A percentile compares a stretch with the other conserved stretches of the same genome.
Conservation (phyloP, 805 yeast species). For the Yueomyces sp. region DNA sequence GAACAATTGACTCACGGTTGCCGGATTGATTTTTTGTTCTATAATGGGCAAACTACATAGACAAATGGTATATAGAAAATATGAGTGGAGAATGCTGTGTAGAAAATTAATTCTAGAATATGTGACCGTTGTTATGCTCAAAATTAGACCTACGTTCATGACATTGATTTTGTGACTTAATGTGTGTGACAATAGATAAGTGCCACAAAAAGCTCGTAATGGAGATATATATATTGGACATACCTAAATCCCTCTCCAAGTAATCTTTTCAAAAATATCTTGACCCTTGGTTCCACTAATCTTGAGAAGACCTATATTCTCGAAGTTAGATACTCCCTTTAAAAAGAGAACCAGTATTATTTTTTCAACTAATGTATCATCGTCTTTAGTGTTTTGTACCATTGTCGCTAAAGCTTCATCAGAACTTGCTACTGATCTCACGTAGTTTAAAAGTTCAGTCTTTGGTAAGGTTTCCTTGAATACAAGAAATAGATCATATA, state of each 20-base stretch:
- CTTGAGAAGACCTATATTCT: slow-evolving; percentile 53
- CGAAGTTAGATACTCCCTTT: slow-evolving; percentile 59
- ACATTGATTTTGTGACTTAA: no score
- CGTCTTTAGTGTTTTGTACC: slow-evolving; percentile 10
- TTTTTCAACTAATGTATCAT: slow-evolving; percentile 42
- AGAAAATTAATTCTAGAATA: no score
- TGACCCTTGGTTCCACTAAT: slow-evolving; percentile 26
- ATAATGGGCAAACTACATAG: no score
- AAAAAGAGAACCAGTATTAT: slow-evolving; percentile 58
- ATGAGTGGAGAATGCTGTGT: no score
- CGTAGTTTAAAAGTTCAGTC: slow-evolving; percentile 14
- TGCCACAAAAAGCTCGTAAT: no score
- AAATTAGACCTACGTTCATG: no score
- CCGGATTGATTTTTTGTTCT: no score
- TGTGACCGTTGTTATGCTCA: no score
- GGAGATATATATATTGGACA: no score
- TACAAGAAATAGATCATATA: slow-evolving; percentile 52
- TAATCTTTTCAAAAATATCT: slow-evolving; percentile 20
- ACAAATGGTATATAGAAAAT: no score
- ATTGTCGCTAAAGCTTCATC: slow-evolving; percentile 17
- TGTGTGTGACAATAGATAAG: no score
- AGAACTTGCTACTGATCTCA: slow-evolving; percentile 15
- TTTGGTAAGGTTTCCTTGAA: slow-evolving; percentile 39
- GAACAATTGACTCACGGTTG: no score
- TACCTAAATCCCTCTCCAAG: slow-evolving; percentile 26